These are phyloP conservation scores for Xylaria telfairii DNA, from an alignment of 495 filamentous ascomycete genomes.

Conservation along the genomic window DNA sequence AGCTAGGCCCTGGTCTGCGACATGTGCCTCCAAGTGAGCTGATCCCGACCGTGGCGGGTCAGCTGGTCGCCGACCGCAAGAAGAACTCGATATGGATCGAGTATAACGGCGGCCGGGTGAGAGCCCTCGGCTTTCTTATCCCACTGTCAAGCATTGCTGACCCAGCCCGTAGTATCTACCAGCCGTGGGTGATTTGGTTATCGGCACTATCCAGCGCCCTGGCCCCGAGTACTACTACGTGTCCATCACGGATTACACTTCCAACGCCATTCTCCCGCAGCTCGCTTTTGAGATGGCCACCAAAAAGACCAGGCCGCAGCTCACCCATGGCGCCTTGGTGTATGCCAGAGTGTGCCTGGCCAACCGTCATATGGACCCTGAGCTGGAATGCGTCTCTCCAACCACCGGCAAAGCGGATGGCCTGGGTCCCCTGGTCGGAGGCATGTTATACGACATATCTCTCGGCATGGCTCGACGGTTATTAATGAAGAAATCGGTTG, in stretches of 20 bases:
- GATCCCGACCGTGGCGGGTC: slow-evolving; percentile 77
- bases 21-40: slow-evolving; percentile 74
- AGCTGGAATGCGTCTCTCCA: slow-evolving; percentile 86
- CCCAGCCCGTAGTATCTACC: slow-evolving; percentile 72
- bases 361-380: slow-evolving; percentile 82
- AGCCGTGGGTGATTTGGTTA: slow-evolving; percentile 76
- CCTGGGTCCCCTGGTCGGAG: slow-evolving; percentile 81
- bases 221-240: slow-evolving; percentile 75
- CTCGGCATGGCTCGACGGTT: slow-evolving; percentile 81
- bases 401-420: slow-evolving; percentile 89
- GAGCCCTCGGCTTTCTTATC: slow-evolving; percentile 18
- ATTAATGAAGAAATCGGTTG: slow-evolving; percentile 66
- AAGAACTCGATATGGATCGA: slow-evolving; percentile 85
- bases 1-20: slow-evolving; percentile 83
- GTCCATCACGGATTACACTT: slow-evolving; percentile 64
- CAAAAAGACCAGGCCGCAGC: slow-evolving; percentile 86
- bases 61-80: slow-evolving; percentile 73
- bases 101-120: slow-evolving; percentile 67
- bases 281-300: slow-evolving; percentile 89
- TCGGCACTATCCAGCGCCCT: slow-evolving; percentile 80
- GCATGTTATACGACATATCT: slow-evolving; percentile 84
- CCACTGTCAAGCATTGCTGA: background rate
- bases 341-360: slow-evolving; percentile 82
- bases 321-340: slow-evolving; percentile 75
- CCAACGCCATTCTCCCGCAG: slow-evolving; percentile 79